These are phyloP conservation scores for Exophiala xenobiotica DNA, from an alignment of 2,329 filamentous ascomycete genomes.

Conservation along the genomic window DNA sequence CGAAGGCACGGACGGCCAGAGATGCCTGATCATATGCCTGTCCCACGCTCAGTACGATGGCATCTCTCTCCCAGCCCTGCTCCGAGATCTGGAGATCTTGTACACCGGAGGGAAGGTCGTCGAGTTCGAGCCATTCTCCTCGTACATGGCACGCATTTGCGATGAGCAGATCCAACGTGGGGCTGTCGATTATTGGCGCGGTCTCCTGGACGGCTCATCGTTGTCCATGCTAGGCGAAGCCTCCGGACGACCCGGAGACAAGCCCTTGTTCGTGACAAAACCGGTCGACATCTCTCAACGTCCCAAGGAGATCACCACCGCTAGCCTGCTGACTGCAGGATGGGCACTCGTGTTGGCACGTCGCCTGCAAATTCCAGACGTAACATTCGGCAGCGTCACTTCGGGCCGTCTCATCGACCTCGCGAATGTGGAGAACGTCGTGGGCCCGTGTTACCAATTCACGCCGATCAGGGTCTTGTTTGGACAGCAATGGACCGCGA, in stretches of 20 bases:
- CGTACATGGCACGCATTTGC: constrained; percentile 46
- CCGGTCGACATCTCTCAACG: constrained; percentile 44
- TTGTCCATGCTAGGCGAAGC: constrained; percentile 39
- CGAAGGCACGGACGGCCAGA: constrained; percentile 40
- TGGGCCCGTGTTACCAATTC: constrained; percentile 68
- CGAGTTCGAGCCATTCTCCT: constrained; percentile 45
- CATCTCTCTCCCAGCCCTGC: constrained; percentile 62
- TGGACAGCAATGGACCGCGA: constrained; percentile 49
- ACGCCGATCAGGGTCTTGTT: constrained; percentile 64
- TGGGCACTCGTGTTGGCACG: constrained; percentile 65
- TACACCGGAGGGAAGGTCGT: constrained; percentile 44
- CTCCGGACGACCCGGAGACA: constrained; percentile 1
- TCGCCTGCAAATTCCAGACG: constrained; percentile 53
- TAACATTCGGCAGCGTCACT: constrained; percentile 66
- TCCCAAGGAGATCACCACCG: constrained; percentile 59
- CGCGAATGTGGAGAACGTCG: constrained; percentile 55
- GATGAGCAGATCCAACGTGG: constrained; percentile 42
- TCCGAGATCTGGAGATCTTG: constrained; percentile 60
- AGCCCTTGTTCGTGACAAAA: constrained; percentile 11
- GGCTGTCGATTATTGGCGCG: constrained; percentile 54
- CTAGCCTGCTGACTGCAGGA: constrained; percentile 64
- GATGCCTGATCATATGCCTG: constrained; percentile 56
- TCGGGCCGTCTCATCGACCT: constrained; percentile 63
- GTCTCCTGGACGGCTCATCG: constrained; percentile 56
- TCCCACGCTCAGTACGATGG: constrained; percentile 70